Base-by-base conservation (phyloP, 2,329 filamentous ascomycete species). In the Aspergillus sp. region DNA sequence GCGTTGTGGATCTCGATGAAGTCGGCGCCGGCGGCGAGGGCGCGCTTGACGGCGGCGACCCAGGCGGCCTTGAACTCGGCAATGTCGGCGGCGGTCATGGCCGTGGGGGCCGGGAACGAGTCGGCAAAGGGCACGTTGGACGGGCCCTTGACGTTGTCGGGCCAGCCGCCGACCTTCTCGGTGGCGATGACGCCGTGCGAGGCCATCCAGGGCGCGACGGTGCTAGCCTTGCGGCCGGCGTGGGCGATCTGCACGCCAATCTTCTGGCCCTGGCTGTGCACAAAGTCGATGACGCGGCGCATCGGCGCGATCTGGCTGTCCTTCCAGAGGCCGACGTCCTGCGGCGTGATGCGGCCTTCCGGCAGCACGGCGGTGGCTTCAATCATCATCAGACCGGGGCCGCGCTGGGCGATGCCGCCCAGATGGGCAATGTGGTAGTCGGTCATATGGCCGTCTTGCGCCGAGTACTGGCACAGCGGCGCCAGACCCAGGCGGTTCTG, bases 391-490 rank as follows among this genome's bases (percentile, higher is more conserved):
- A 96, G 76, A 1, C 84, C 88, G 0, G 88, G 86, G 11, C 92
- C 92, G 51, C 88, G 84, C 53, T 87, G 79, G 19, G 89, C 81
- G 61, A 91, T 91, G 55, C 89, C 86, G 52, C 91, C 89, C 21
- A 93, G 78, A 65, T 96, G 91, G 14, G 91, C 85, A 46, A 93
- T 76, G 70, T 96, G 91, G 82, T 86, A 96, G 67, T 88, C 81
- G 1, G 88, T 92, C 58, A 87, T 77, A 71, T 93, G 88, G 36
- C 92, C 86, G 66, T 88, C 81, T 42, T 85, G 66, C 13, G 85
- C 82, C 5, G 79, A 83, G 71, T 88, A 88, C 68, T 88, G 85
- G 69, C 86, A 88, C 3, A 88, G 72, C 0, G 85, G 85, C 2
- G 82, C 80, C 10, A 87, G 73, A 13, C 59, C 60, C 20, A 62